These are phyloP conservation scores for Stephania cephalantha DNA, from an alignment of 164 flowering plant species.

Conservation along the genomic window DNA sequence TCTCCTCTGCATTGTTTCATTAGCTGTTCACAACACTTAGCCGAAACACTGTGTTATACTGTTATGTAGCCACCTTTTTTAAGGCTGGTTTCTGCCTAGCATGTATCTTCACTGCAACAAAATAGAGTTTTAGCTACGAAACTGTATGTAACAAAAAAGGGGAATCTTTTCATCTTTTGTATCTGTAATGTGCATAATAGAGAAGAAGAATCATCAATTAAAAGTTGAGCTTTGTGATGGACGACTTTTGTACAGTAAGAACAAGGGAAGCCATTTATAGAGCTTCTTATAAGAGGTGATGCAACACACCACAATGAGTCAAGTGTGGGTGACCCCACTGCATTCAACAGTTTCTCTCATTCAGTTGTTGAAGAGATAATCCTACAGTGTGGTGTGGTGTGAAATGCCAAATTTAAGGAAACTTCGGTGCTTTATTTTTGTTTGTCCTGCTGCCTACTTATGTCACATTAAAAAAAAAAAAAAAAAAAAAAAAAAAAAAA, in stretches of 20 bases:
- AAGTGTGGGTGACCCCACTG: neutral
- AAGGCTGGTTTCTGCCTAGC: too few relatives aligned
- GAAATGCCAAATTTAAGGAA: neutral
- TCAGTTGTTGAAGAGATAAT: neutral
- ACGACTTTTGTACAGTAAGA: neutral
- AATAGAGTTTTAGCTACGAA: too few relatives aligned
- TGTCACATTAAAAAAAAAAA: too few relatives aligned
- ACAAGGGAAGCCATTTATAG: neutral
- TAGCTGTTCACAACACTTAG: constrained; percentile 25
- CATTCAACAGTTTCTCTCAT: neutral
- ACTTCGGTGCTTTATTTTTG: neutral
- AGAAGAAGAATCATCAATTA: neutral
- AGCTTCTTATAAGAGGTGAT: neutral
- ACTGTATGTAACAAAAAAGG: neutral
- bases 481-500: too few relatives aligned
- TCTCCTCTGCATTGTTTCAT: constrained; percentile 31
- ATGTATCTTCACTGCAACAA: too few relatives aligned
- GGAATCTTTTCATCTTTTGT: neutral
- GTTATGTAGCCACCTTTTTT: too few relatives aligned
- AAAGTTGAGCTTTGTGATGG: neutral
- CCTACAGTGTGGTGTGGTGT: neutral
- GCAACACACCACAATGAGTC: neutral
- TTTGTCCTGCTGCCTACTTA: neutral
- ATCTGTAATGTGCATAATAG: neutral
- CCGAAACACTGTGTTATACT: too few relatives aligned